These are phyloP conservation scores for Penicillium hordei DNA, from an alignment of 2,329 filamentous ascomycete species.

Conservation along the genomic window DNA sequence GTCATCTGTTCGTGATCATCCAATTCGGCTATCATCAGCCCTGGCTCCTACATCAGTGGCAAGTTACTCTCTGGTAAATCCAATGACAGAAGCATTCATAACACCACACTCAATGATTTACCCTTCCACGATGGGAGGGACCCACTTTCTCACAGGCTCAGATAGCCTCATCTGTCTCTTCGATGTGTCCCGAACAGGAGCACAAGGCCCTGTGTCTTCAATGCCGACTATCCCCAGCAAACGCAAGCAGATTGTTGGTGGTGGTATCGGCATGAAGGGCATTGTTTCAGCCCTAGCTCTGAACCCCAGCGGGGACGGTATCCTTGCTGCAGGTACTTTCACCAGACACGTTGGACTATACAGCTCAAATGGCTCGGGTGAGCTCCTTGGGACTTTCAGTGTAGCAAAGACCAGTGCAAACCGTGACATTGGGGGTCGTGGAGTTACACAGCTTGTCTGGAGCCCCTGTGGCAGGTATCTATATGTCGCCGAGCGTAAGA, in stretches of 20 bases:
- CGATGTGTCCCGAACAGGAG: slow-evolving; percentile 51
- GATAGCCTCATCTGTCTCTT: slow-evolving; percentile 56
- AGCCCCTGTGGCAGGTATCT: slow-evolving; percentile 59
- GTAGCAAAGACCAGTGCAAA: slow-evolving; percentile 44
- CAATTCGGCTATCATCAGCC: slow-evolving; percentile 58
- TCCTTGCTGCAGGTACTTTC: slow-evolving; percentile 60
- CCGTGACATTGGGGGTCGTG: slow-evolving; percentile 48
- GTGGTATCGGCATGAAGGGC: slow-evolving; percentile 55
- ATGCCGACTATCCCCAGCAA: slow-evolving; percentile 52
- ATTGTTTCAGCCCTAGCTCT: slow-evolving; percentile 55
- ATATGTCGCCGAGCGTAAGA: slow-evolving; percentile 58
- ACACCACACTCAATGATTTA: slow-evolving; percentile 58
- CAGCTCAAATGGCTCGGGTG: slow-evolving; percentile 49
- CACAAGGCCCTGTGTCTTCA: slow-evolving; percentile 47
- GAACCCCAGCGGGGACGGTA: slow-evolving; percentile 42
- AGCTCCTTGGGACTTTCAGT: slow-evolving; percentile 53
- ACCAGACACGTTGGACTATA: slow-evolving; percentile 59
- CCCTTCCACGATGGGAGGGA: slow-evolving; percentile 44
- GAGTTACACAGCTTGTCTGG: slow-evolving; percentile 59
- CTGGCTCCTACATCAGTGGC: slow-evolving; percentile 50
- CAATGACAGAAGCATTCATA: slow-evolving; percentile 57
- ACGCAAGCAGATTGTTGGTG: slow-evolving; percentile 48
- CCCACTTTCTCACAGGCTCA: slow-evolving; percentile 58
- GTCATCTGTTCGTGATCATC: slow-evolving; percentile 54
- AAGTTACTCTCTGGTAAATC: slow-evolving; percentile 56